Percentiles rank a stretch among this genome's conserved stretches.
These are phyloP conservation scores for Pseudocercospora vitis DNA, from an alignment of 2,329 filamentous ascomycete genomes.

Conservation along the genomic window DNA sequence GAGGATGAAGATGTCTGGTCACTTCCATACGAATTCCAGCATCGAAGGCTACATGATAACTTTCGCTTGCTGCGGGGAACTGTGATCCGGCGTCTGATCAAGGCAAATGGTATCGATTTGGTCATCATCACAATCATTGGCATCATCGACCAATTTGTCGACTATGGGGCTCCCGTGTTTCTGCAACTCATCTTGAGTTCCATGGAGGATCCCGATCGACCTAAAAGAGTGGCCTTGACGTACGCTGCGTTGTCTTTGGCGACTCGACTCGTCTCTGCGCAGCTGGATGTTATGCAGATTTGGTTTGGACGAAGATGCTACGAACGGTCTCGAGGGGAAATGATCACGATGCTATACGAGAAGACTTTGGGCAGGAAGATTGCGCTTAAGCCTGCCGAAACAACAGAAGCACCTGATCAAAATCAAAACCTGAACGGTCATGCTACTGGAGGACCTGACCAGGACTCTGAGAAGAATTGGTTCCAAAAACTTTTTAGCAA, in stretches of 20 bases:
- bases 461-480: slow-evolving; percentile 1
- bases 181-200: slow-evolving; percentile 70
- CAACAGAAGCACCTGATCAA: slow-evolving; percentile 10
- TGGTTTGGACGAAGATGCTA: slow-evolving; percentile 87
- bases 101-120: slow-evolving; percentile 78
- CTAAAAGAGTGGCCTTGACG: slow-evolving; percentile 59
- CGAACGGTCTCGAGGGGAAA: slow-evolving; percentile 78
- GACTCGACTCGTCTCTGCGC: slow-evolving; percentile 61
- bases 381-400: slow-evolving; percentile 30
- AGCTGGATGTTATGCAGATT: slow-evolving; percentile 66
- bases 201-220: slow-evolving; percentile 56
- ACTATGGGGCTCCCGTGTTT: slow-evolving; percentile 62
- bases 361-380: slow-evolving; percentile 71
- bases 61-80: slow-evolving; percentile 74
- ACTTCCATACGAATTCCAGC: slow-evolving; percentile 78
- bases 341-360: slow-evolving; percentile 81
- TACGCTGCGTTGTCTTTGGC: slow-evolving; percentile 65
- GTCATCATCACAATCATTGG: slow-evolving; percentile 65
- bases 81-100: slow-evolving; percentile 66
- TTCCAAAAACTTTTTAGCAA: slow-evolving; percentile 23
- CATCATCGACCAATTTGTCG: slow-evolving; percentile 60
- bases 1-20: slow-evolving; percentile 80
- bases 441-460: slow-evolving; percentile 21
- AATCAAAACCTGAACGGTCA: slow-evolving; percentile 20
- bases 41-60: slow-evolving; percentile 68